Base-by-base conservation (phyloP, 495 filamentous ascomycete species). In the Hypoxylon rickii region DNA sequence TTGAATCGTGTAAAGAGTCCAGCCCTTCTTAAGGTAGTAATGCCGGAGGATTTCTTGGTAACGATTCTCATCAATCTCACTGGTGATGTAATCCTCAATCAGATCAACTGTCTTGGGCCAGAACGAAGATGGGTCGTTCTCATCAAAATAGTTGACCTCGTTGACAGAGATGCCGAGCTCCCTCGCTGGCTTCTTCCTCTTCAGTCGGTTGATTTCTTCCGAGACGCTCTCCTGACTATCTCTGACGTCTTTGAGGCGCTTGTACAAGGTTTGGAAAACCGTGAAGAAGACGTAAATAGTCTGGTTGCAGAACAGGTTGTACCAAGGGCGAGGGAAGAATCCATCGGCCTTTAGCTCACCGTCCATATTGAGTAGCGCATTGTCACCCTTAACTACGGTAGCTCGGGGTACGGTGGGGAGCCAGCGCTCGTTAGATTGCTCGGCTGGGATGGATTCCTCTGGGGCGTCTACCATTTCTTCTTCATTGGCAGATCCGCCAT, bases 251-350 rank as follows among this genome's bases (percentile, higher is more conserved):
- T 85, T 74, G 10, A 99, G 80, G 29, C 95, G 86, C 55, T 86
- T 83, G 70, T 93, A 97, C 5, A 97, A 76, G 2, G 88, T 86
- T 69, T 94, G 84, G 71, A 97, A 96, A 29, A 93, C 84, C 15
- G 88, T 86, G 76, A 99, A 88, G 78, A 99, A 96, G 73, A 90
- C 90, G 63, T 88, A 93, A 36, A 99, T 89, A 38, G 86, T 87
- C 51, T 89, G 79, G 68, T 96, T 97, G 67, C 84, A 86, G 73
- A 92, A 99, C 63, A 97, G 80, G 55, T 91, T 89, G 76, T 88
- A 96, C 55, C 76, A 80, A 7, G 83, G 80, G 50, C 94, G 88
- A 58, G 80, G 79, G 74, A 90, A 96, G 18, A 89, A 86, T 39
- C 90, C 84, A 40, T 96, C 90, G 6, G 89, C 82, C 19, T 85